Base-by-base conservation (phyloP, 768 basidiomycete species). In the Gloeopeniophorella convolvens region DNA sequence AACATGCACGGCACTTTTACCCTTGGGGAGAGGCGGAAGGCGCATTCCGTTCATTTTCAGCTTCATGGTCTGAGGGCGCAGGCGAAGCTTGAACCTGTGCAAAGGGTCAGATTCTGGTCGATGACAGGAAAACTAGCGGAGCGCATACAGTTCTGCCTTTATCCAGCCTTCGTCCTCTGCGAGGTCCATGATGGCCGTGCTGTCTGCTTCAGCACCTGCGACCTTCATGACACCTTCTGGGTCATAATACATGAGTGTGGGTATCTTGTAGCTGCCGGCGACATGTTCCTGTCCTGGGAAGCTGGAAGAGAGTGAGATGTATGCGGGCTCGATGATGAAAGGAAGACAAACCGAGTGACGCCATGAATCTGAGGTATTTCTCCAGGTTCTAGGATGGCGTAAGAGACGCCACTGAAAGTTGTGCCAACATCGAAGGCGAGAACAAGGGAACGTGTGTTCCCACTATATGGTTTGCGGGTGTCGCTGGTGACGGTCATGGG, bases 271-370 rank as follows among this genome's bases (percentile, higher is more conserved):
- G 63, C 88, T 89, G 32, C 86, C 86, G 12, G 82, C 85, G 41
- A 87, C 84, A 73, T 89, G 85, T 66, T 89, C 87, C 66, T 89
- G 87, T 15, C 86, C 87, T 8, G 86, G 86, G 50, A 88, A 89
- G 50, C 86, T 88, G 54, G 21, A 55, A 55, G 46, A 53, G 48
- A 8, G 24, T 58, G 32, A 3, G 23, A 45, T 48, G 20, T n/a
- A 33, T 16, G 51, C 20, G 53, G 4, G 37, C 7, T 31, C 10
- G 11, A 18, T 3, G n/a, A 5, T 20, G 16, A 1, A 36, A 20
- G 18, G 30, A 3, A n/a, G 12, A 57, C 73, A 23, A 54, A 86
- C 86, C 86, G 73, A 50, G 87, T 89, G 46, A 89, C 84, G 31
- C 86, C 85, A 55, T 85, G 74, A 18, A 89, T 89, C 63, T 86